A percentile compares a stretch with the other conserved stretches of the same genome.
phyloP scores from a whole-genome alignment of 306 rosid species.

The Malus sieversii region DNA sequence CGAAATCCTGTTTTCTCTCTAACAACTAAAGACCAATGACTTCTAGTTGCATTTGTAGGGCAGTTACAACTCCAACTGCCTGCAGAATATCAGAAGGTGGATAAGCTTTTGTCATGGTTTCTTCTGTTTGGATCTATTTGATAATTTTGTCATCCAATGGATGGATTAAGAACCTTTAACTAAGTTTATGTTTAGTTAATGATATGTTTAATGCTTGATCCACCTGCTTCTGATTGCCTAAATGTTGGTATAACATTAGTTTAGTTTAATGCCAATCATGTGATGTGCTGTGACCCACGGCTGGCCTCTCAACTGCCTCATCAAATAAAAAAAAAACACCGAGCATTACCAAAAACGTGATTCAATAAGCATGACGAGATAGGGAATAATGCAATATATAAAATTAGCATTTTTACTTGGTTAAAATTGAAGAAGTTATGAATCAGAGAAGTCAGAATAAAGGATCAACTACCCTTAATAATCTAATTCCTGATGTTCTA shows the following conservation, averaged over 20 bases:
- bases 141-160: conserved; percentile 22
- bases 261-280: neutral
- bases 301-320: neutral
- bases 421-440: no score
- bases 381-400: no score
- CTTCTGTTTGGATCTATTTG: conserved; percentile 2
- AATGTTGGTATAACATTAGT: neutral
- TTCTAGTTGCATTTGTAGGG: neutral
- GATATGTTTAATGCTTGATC: conserved; percentile 6
- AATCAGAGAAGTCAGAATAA: no score
- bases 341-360: neutral
- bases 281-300: neutral
- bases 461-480: no score
- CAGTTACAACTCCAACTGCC: neutral
- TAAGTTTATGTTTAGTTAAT: conserved; percentile 11
- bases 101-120: conserved; percentile 21
- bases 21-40: conserved; percentile 19
- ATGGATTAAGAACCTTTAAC: conserved; percentile 17
- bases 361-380: neutral
- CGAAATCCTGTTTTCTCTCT: conserved; percentile 4
- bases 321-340: neutral
- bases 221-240: conserved; percentile 1
- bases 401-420: no score
- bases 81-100: neutral
- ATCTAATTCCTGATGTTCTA: no score